Evolutionary conservation across 768 basidiomycete species (phyloP).

Genomic region (Mycena vitilis): DNA sequence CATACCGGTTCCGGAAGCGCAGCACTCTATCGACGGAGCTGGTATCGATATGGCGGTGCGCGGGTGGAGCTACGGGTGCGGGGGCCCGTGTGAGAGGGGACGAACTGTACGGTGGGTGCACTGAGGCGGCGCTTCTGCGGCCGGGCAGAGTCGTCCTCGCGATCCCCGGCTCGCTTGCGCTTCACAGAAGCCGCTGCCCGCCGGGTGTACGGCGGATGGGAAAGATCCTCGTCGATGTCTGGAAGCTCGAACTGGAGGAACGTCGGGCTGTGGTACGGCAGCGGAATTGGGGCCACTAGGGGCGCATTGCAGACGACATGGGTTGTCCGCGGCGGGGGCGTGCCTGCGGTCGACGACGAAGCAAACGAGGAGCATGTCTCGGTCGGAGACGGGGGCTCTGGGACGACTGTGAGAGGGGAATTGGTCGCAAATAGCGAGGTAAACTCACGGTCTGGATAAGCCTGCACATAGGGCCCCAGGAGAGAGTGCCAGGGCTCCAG

Average conservation of each 20-base stretch:
- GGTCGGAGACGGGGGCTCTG: slow-evolving; percentile 60
- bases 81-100: slow-evolving; percentile 12
- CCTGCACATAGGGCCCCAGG: slow-evolving; percentile 33
- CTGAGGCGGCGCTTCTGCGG: slow-evolving; percentile 36
- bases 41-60: slow-evolving; percentile 25
- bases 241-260: slow-evolving; percentile 76
- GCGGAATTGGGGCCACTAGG: slow-evolving; percentile 74
- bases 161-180: slow-evolving; percentile 58
- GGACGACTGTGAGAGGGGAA: slow-evolving; percentile 9
- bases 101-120: slow-evolving; percentile 14
- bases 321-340: slow-evolving; percentile 45
- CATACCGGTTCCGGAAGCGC: slow-evolving; percentile 20
- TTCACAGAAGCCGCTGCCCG: slow-evolving; percentile 45
- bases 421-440: neutral
- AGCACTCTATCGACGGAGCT: slow-evolving; percentile 24
- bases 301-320: slow-evolving; percentile 75
- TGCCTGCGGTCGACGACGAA: slow-evolving; percentile 38
- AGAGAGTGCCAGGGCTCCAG: slow-evolving; percentile 36
- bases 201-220: slow-evolving; percentile 70
- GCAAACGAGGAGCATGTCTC: slow-evolving; percentile 42
- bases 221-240: slow-evolving; percentile 76
- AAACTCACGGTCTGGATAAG: slow-evolving; percentile 44
- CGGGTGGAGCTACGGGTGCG: slow-evolving; percentile 31
- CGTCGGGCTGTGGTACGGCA: slow-evolving; percentile 76
- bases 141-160: slow-evolving; percentile 31